These are phyloP conservation scores for Xylariaceae sp. DNA, from an alignment of 2,329 filamentous ascomycete species.

Conservation along the genomic window DNA sequence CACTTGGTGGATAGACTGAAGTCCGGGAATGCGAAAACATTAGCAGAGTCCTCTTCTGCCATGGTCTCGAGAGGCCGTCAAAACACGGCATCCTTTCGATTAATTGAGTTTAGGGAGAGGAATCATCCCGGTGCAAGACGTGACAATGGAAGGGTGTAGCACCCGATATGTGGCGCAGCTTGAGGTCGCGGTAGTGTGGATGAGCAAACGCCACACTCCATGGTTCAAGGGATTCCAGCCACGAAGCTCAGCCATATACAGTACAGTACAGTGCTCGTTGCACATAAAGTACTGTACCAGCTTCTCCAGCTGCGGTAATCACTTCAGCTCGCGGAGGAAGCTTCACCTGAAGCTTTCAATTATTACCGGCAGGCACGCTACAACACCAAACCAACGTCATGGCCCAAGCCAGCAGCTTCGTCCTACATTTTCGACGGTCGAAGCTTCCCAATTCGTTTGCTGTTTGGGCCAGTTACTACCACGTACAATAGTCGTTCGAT, in stretches of 20 bases:
- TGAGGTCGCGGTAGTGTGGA: neutral
- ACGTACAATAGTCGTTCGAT: neutral
- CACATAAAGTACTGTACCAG: neutral
- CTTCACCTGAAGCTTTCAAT: neutral
- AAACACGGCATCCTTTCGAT: constrained; percentile 14
- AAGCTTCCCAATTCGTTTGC: neutral
- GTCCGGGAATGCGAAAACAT: constrained; percentile 60
- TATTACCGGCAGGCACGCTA: neutral
- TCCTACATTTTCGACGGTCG: constrained; percentile 1
- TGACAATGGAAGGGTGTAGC: neutral
- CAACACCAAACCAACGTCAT: neutral
- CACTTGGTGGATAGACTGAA: constrained; percentile 53
- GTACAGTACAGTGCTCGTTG: neutral
- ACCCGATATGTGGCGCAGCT: constrained; percentile 5
- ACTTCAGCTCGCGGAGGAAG: too few relatives aligned
- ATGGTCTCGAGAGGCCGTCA: constrained; percentile 25
- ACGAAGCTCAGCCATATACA: neutral
- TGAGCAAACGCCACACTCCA: neutral
- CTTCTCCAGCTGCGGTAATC: too few relatives aligned
- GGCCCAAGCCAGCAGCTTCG: neutral
- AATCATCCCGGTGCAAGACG: neutral
- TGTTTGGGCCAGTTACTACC: neutral
- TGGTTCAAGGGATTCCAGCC: neutral
- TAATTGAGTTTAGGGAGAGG: neutral
- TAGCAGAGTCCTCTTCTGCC: constrained; percentile 41